Evolutionary conservation across 2,329 filamentous ascomycete species (phyloP).

Genomic region (Colletotrichum phormii): DNA sequence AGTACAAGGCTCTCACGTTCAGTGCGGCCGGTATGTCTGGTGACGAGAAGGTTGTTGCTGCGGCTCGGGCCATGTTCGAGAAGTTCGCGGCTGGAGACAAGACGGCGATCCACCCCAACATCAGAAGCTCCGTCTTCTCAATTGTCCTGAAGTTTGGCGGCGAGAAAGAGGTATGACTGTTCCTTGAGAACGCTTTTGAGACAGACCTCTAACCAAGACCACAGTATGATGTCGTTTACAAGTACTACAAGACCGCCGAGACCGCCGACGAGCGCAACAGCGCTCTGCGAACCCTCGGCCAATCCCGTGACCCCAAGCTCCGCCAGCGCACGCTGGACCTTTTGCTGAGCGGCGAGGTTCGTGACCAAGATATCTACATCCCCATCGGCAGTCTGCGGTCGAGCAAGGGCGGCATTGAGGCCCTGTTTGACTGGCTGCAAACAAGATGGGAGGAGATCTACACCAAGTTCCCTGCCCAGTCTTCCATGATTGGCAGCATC

Average conservation of each 20-base stretch:
- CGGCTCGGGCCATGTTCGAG: constrained; percentile 89
- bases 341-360: constrained; percentile 83
- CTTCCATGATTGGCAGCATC: constrained; percentile 87
- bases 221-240: constrained; percentile 80
- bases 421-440: constrained; percentile 85
- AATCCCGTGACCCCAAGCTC: constrained; percentile 80
- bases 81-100: constrained; percentile 85
- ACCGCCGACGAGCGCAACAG: constrained; percentile 86
- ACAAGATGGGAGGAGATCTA: constrained; percentile 88
- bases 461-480: constrained; percentile 84
- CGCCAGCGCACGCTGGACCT: constrained; percentile 85
- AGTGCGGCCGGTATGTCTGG: constrained; percentile 83
- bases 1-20: constrained; percentile 95
- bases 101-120: constrained; percentile 89
- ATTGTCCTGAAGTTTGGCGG: constrained; percentile 88
- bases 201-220: constrained; percentile 27
- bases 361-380: constrained; percentile 94
- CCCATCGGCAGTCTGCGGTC: constrained; percentile 83
- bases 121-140: constrained; percentile 86
- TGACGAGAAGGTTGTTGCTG: constrained; percentile 81
- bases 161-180: constrained; percentile 75
- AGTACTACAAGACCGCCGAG: constrained; percentile 61
- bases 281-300: constrained; percentile 84
- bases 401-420: constrained; percentile 81
- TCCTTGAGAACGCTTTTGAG: background rate